Base-by-base conservation (phyloP, 495 filamentous ascomycete genomes). In the Rusavskia elegans region DNA sequence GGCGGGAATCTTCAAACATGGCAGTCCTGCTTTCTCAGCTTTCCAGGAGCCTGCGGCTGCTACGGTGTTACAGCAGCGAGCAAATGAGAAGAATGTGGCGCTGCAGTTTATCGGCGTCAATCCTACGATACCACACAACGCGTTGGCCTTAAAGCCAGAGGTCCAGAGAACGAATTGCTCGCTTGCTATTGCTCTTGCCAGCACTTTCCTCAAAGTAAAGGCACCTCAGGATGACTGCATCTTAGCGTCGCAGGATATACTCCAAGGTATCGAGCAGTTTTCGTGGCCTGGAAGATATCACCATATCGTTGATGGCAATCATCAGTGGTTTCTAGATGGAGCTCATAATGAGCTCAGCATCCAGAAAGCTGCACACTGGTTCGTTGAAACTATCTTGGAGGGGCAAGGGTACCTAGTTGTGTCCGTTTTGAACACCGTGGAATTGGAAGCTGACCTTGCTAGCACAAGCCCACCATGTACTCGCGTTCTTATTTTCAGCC, bases 1-100 rank as follows among this genome's bases (percentile, higher is more conserved):
- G 59, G 80, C 74, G 0, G 84, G 84, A 8, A 83, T 87, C 49
- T 75, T 86, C 67, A 89, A 87, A 63, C 19, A 54, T 1, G 76
- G 71, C 1, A 64, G 68, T 16, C 67, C 74, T 3, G 80, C 78
- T 8, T 83, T 85, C 46, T 81, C 77, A 0, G 71, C 81, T 10
- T 70, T 70, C 25, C 84, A 89, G 62, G 62, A 67, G 0, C 64
- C 70, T 5, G 60, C 55, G 3, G 84, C 82, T 0, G 57, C 75
- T 19, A 57, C 64, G 23, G 81, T 87, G 49, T 58, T 93, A 59
- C 59, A 69, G 49, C 53, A 62, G 53, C 65, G 72, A 68, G 63
- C 62, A 59, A 52, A 63, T 53, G 38, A 64, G 51, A 45, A 63
- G 65, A 58, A 69, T 57, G 59, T 40, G 52, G 51, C 1, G 27